A percentile compares a stretch with the other conserved stretches of the same genome.
These are phyloP conservation scores for Myxozyma lipomycoides DNA, from an alignment of 805 yeast genomes.

Conservation along the genomic window DNA sequence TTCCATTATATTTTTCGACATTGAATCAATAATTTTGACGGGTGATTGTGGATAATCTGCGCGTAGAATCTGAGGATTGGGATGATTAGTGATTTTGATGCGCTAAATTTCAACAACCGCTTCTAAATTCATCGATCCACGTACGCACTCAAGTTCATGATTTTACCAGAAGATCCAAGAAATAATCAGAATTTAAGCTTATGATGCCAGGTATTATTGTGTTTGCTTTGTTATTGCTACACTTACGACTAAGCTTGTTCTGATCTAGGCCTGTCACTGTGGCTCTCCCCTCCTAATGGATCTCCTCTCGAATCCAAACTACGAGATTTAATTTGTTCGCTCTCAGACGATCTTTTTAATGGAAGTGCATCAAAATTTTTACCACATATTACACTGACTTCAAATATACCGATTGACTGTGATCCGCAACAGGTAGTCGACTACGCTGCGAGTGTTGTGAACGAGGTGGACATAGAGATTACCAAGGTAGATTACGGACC, in stretches of 20 bases:
- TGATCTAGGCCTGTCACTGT: slow-evolving; percentile 53
- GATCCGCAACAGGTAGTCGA: slow-evolving; percentile 55
- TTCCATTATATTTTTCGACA: no score
- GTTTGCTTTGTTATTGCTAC: no score
- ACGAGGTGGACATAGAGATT: slow-evolving; percentile 40
- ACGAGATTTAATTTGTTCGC: slow-evolving; percentile 55
- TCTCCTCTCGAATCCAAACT: slow-evolving; percentile 55
- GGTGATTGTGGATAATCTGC: no score
- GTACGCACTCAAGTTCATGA: no score
- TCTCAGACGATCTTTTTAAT: slow-evolving; percentile 51
- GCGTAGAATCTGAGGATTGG: no score
- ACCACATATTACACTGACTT: slow-evolving; percentile 74
- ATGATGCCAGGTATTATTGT: no score
- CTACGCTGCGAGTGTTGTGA: slow-evolving; percentile 57
- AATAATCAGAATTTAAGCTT: no score
- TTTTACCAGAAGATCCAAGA: no score
- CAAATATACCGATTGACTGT: slow-evolving; percentile 50
- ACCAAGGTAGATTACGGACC: slow-evolving; percentile 48
- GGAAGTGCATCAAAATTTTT: slow-evolving; percentile 53
- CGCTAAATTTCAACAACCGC: no score
- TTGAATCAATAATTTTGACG: no score
- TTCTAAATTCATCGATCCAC: no score
- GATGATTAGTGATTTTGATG: no score
- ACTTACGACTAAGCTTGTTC: not conserved
- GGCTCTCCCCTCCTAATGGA: slow-evolving; percentile 67